Conservation (phyloP, 148 eudicot species). For the Selenicereus undatus region DNA sequence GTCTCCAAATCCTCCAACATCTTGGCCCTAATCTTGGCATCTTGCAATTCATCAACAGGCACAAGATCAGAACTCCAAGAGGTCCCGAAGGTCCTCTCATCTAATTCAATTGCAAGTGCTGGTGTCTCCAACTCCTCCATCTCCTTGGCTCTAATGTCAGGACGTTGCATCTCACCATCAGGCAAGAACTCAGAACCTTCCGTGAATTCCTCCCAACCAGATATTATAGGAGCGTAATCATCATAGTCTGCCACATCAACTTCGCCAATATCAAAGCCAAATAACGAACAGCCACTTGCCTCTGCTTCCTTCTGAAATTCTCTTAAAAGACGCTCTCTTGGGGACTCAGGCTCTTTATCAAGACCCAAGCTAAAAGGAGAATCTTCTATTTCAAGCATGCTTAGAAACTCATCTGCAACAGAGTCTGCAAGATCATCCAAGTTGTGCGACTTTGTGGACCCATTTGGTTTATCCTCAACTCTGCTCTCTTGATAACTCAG, state of each 20-base stretch:
- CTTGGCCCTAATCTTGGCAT: constrained; percentile 49
- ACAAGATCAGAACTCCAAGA: constrained; percentile 36
- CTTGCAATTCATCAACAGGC: constrained; percentile 28
- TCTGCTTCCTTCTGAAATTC: constrained; percentile 55
- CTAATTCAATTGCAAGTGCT: constrained; percentile 45
- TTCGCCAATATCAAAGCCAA: constrained; percentile 37
- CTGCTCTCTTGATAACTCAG: constrained; percentile 29
- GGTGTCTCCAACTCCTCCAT: constrained; percentile 69
- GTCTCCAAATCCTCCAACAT: constrained; percentile 70
- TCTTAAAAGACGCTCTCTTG: constrained; percentile 58
- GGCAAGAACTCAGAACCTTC: constrained; percentile 39
- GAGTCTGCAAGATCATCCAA: constrained; percentile 56
- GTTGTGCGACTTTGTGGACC: constrained; percentile 40
- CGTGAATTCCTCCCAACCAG: constrained; percentile 30
- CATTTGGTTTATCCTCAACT: constrained; percentile 30
- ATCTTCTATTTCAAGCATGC: constrained; percentile 47
- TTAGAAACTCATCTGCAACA: constrained; percentile 63
- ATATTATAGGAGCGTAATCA: constrained; percentile 28
- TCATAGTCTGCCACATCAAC: constrained; percentile 38
- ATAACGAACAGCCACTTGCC: constrained; percentile 37
- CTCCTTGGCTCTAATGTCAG: constrained; percentile 44
- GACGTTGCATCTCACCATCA: constrained; percentile 33
- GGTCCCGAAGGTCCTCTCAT: constrained; percentile 47
- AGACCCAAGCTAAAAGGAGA: constrained; percentile 25
- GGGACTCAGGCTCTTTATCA: constrained; percentile 54